phyloP scores from a whole-genome alignment of 352 stramenopile genomes.

The Phytophthora rubi region DNA sequence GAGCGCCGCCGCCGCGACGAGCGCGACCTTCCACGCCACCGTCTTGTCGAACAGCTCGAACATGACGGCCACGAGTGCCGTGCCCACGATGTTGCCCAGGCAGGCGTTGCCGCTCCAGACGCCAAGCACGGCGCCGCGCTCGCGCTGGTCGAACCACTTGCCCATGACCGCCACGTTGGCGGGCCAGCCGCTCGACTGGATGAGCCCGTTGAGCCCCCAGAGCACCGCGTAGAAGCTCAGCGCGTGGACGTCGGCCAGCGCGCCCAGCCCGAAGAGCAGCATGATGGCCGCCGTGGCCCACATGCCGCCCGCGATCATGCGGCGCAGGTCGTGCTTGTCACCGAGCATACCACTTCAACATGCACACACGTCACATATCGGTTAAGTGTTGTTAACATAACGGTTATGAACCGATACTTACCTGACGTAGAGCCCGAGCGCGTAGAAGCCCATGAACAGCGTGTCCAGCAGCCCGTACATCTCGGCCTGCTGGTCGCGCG shows the following conservation, averaged over 20 bases:
- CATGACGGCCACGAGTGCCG: constrained; percentile 80
- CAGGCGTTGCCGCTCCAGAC: constrained; percentile 98
- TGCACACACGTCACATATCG: constrained; percentile 26
- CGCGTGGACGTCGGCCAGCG: constrained; percentile 64
- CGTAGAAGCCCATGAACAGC: constrained; percentile 85
- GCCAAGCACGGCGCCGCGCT: constrained; percentile 90
- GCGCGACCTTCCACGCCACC: constrained; percentile 89
- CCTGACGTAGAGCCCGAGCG: constrained; percentile 74
- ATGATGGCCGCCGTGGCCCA: constrained; percentile 65
- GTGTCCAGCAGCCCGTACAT: constrained; percentile 87
- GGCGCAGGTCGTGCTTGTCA: constrained; percentile 71
- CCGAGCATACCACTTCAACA: constrained; percentile 64
- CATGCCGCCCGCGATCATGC: constrained; percentile 78
- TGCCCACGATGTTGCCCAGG: constrained; percentile 95
- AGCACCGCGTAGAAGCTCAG: constrained; percentile 74
- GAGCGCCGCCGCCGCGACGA: constrained; percentile 86
- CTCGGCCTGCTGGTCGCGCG: constrained; percentile 65
- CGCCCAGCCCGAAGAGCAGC: constrained; percentile 68
- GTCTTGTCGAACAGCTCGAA: constrained; percentile 80
- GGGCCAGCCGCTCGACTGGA: constrained; percentile 83
- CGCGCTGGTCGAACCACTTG: constrained; percentile 91
- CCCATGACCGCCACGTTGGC: constrained; percentile 88
- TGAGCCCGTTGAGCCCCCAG: constrained; percentile 80
- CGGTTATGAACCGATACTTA: constrained; percentile 14
- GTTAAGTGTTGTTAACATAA: constrained; percentile 11